phyloP scores from a whole-genome alignment of 306 rosid species.

The Prunus kanzakura region DNA sequence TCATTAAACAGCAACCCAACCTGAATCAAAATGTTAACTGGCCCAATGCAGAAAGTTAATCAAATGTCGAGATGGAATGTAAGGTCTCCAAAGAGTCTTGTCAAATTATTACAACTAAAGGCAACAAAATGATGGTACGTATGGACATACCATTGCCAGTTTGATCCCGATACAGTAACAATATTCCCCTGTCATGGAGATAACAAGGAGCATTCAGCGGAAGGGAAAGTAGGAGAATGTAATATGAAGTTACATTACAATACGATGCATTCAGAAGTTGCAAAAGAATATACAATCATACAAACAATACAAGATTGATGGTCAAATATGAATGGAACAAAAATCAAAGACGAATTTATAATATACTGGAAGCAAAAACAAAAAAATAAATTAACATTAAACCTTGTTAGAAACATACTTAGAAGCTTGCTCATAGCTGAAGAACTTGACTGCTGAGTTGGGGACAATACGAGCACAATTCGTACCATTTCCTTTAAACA shows the following conservation, averaged over 20 bases:
- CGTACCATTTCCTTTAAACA: conserved; percentile 95
- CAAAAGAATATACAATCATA: not conserved
- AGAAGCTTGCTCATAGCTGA: conserved; percentile 98
- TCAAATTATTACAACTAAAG: not conserved
- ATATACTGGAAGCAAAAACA: not conserved
- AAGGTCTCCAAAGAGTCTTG: not conserved
- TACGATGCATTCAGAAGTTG: not conserved
- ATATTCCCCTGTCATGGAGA: conserved; percentile 64
- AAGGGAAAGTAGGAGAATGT: not conserved
- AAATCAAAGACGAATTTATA: not conserved
- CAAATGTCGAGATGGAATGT: not conserved
- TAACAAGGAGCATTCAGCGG: conserved; percentile 28
- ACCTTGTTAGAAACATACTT: conserved; percentile 47
- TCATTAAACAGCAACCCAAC: not conserved
- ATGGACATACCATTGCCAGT: conserved; percentile 78
- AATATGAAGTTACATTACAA: not conserved
- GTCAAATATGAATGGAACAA: not conserved
- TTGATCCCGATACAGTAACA: conserved; percentile 62
- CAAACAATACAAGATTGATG: not conserved
- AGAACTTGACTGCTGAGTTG: conserved; percentile 95
- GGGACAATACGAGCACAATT: conserved; percentile 98
- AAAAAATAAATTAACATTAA: not conserved
- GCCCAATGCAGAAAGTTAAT: not conserved
- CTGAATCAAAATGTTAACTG: not conserved
- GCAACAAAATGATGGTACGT: conserved; percentile 4